Conservation (phyloP, 2,329 filamentous ascomycete species). For the Tricladium varicosporioides region DNA sequence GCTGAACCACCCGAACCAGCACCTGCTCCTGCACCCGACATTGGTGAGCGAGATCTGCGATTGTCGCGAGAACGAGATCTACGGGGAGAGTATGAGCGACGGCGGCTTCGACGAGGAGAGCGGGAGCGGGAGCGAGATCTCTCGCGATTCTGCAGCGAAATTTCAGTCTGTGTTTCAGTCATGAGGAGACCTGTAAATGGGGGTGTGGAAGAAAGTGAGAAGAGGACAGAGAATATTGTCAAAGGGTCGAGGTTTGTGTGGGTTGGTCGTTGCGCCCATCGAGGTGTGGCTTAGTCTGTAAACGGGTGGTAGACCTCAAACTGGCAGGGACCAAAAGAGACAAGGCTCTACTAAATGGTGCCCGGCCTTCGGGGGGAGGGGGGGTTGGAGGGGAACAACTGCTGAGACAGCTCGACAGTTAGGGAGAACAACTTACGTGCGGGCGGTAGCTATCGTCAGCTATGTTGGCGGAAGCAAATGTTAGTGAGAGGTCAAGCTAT, state of each 20-base stretch:
- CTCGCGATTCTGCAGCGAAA: conserved; percentile 63
- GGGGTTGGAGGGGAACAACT: not conserved
- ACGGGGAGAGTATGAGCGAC: conserved; percentile 50
- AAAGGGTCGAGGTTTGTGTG: conserved; percentile 2
- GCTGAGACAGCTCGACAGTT: not conserved
- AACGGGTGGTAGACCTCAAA: conserved; percentile 3
- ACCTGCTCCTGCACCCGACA: conserved; percentile 68
- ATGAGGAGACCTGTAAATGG: conserved; percentile 20
- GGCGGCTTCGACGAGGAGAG: conserved; percentile 66
- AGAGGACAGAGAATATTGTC: not conserved
- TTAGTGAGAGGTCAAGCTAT: conserved; percentile 4
- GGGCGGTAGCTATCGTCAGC: conserved; percentile 17
- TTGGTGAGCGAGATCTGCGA: conserved; percentile 81
- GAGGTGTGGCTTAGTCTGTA: conserved; percentile 18
- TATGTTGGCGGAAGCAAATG: conserved; percentile 1
- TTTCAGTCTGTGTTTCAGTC: conserved; percentile 34
- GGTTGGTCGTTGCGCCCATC: conserved; percentile 11
- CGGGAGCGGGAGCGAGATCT: conserved; percentile 84
- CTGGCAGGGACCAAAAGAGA: conserved; percentile 7
- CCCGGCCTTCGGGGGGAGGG: not conserved
- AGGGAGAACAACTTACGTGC: conserved; percentile 8
- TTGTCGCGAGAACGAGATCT: conserved; percentile 67
- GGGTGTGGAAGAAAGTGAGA: not conserved
- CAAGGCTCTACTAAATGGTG: conserved; percentile 8
- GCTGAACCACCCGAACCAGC: conserved; percentile 66